A percentile compares a stretch with the other conserved stretches of the same genome.
These are phyloP conservation scores for Ilyonectria mors-panacis DNA, from an alignment of 2,329 filamentous ascomycete species.

Conservation along the genomic window DNA sequence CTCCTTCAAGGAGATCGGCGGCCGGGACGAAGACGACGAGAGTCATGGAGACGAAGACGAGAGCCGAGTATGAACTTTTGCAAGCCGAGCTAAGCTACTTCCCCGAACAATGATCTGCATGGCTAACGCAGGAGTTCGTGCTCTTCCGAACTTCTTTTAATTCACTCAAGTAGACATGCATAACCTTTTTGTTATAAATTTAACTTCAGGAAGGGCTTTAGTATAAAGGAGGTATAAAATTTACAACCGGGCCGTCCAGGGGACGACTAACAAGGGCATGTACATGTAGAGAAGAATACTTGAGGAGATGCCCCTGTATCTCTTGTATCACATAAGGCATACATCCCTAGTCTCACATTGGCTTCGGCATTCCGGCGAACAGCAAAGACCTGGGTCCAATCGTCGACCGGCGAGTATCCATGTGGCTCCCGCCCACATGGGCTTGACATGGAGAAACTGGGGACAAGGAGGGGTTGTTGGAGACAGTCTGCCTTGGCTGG, in stretches of 20 bases:
- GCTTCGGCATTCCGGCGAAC: not conserved
- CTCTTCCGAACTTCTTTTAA: not conserved
- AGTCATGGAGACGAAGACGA: constrained; percentile 9
- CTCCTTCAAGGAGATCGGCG: constrained; percentile 52
- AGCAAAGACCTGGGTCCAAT: not conserved
- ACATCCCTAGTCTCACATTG: constrained; percentile 11
- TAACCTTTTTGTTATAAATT: no score
- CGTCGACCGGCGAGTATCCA: not conserved
- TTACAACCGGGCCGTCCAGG: not conserved
- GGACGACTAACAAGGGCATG: not conserved
- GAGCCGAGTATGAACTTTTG: not conserved
- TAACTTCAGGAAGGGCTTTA: no score
- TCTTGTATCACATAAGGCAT: constrained; percentile 1
- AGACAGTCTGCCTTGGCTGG: not conserved
- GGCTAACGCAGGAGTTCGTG: constrained; percentile 24
- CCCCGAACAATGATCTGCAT: not conserved
- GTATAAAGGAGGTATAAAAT: not conserved
- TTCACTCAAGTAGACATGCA: constrained; percentile 1
- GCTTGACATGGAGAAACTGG: constrained; percentile 4
- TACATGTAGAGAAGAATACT: constrained; percentile 10
- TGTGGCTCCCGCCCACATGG: constrained; percentile 18
- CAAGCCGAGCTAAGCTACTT: not conserved
- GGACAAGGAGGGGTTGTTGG: constrained; percentile 1
- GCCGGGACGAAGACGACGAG: constrained; percentile 5
- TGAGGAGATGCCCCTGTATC: constrained; percentile 1